phyloP scores from a whole-genome alignment of 306 rosid genomes.

The Quercus mongolica region DNA sequence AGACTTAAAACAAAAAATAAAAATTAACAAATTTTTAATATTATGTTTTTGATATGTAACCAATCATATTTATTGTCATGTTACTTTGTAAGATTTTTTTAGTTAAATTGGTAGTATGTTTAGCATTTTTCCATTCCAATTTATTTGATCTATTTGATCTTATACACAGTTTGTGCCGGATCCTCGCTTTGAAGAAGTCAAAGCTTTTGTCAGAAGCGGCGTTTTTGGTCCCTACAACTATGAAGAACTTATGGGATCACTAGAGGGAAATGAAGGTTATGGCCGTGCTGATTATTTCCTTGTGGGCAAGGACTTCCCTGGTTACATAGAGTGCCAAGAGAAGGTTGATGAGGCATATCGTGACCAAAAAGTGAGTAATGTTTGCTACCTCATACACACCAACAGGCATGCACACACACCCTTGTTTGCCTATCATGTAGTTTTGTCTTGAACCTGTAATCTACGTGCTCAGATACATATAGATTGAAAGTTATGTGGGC shows the following conservation, averaged over 20 bases:
- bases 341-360: conserved; percentile 80
- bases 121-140: no score
- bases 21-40: no score
- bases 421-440: not conserved
- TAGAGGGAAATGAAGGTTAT: conserved; percentile 93
- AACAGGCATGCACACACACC: no score
- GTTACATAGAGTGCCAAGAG: conserved; percentile 92
- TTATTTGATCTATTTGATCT: conserved; percentile 22
- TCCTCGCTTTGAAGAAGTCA: conserved; percentile 87
- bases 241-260: conserved; percentile 73
- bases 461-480: no score
- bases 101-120: no score
- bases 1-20: no score
- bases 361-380: conserved; percentile 67
- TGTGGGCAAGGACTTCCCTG: conserved; percentile 96
- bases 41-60: no score
- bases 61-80: no score
- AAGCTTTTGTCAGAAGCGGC: conserved; percentile 77
- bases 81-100: not conserved
- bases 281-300: conserved; percentile 97
- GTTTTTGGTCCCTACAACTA: conserved; percentile 73
- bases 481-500: no score
- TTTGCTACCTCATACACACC: not conserved
- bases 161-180: conserved; percentile 81
- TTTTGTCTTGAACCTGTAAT: no score